Percentiles rank a stretch among this genome's conserved stretches.
Conservation (phyloP, 2,329 filamentous ascomycete genomes). For the Rosellinia necatrix region DNA sequence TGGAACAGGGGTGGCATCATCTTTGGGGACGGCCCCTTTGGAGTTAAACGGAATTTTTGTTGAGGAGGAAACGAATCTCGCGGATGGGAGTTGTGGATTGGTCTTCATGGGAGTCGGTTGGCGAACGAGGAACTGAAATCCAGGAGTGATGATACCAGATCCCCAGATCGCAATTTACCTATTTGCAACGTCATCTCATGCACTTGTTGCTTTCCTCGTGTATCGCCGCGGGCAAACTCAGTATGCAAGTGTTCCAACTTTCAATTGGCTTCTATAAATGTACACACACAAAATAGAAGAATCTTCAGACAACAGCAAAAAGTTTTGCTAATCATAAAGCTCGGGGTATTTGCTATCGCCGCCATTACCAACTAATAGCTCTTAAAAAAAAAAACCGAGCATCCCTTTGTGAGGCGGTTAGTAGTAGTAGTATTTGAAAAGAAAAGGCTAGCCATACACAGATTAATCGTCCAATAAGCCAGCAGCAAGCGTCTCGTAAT, state of each 20-base stretch:
- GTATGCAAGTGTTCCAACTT: not conserved
- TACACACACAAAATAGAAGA: not conserved
- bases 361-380: not conserved
- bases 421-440: not conserved
- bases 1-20: not conserved
- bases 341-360: not conserved
- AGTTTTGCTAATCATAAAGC: not conserved
- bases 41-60: constrained; percentile 6
- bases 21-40: constrained; percentile 3
- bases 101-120: not conserved
- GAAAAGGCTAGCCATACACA: constrained; percentile 1
- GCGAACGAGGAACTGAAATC: constrained; percentile 16
- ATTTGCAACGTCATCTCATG: constrained; percentile 24
- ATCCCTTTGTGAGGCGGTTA: not conserved
- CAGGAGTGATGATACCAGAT: constrained; percentile 32
- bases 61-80: not conserved
- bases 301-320: no score
- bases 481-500: constrained; percentile 76
- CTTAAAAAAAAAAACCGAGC: not conserved
- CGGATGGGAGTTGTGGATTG: not conserved
- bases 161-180: constrained; percentile 25
- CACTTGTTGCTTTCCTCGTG: constrained; percentile 2
- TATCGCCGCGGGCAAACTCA: not conserved
- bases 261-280: not conserved
- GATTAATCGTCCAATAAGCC: constrained; percentile 62